Percentiles rank a stretch among this genome's conserved stretches.
Evolutionary conservation across 83 land plant species (phyloP).

Genomic region (Picea abies): DNA sequence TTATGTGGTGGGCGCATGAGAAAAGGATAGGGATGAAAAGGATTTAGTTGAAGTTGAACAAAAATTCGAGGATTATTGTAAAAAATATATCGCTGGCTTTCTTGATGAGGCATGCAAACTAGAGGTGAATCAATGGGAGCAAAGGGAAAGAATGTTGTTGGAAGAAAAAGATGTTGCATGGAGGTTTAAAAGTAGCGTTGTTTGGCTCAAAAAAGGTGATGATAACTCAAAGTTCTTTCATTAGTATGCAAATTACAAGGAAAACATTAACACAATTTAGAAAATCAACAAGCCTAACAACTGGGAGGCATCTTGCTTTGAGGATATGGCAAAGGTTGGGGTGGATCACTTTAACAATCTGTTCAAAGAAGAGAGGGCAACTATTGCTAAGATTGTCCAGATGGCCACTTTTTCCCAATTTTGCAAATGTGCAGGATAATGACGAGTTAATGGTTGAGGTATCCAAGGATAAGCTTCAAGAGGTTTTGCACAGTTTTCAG

Average conservation of each 20-base stretch:
- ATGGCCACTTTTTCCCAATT: background rate
- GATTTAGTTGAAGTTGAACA: background rate
- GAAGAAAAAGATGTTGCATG: background rate
- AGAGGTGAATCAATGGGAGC: too few relatives aligned
- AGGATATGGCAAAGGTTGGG: background rate
- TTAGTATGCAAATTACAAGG: background rate
- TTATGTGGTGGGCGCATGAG: background rate
- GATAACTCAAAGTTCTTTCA: background rate
- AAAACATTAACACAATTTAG: background rate
- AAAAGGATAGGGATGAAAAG: background rate
- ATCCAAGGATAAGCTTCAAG: background rate
- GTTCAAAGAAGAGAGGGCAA: background rate
- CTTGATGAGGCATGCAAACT: too few relatives aligned
- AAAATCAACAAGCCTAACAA: too few relatives aligned
- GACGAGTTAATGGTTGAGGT: background rate
- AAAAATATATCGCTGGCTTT: too few relatives aligned
- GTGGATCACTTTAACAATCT: background rate
- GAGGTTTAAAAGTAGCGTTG: background rate
- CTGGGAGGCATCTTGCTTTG: background rate
- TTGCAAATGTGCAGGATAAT: background rate
- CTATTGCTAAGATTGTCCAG: background rate
- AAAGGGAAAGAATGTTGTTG: background rate
- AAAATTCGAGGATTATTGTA: background rate
- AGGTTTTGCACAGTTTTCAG: background rate
- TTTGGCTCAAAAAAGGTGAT: background rate